Percentiles rank a stretch among this genome's conserved stretches.
Conservation (phyloP, 148 eudicot species). For the Cornus suecica region DNA sequence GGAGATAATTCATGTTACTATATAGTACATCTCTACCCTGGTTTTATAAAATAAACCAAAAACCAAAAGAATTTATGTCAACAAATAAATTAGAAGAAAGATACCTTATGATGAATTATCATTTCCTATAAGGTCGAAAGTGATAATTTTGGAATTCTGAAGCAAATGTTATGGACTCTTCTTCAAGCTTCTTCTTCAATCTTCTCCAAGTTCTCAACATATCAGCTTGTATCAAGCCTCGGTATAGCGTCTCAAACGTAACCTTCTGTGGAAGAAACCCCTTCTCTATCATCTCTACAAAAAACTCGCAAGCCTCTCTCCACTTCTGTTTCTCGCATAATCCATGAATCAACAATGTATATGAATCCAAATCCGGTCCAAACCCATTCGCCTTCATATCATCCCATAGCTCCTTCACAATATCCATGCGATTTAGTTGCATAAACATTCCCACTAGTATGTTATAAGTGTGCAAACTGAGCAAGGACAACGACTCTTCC, state of each 20-base stretch:
- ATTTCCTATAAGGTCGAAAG: constrained; percentile 78
- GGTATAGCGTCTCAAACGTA: constrained; percentile 84
- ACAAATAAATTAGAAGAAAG: neutral
- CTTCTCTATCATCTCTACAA: constrained; percentile 92
- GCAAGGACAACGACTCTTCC: constrained; percentile 48
- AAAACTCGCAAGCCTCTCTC: constrained; percentile 74
- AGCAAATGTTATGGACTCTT: constrained; percentile 75
- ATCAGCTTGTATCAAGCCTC: constrained; percentile 82
- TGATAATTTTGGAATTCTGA: constrained; percentile 78
- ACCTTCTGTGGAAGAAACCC: constrained; percentile 85
- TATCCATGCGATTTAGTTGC: constrained; percentile 51
- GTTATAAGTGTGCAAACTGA: constrained; percentile 59
- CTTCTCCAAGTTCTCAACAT: constrained; percentile 92
- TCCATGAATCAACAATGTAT: constrained; percentile 76
- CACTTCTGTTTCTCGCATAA: constrained; percentile 76
- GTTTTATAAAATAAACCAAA: too few species aligned
- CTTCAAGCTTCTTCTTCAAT: constrained; percentile 89
- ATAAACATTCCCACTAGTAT: constrained; percentile 72
- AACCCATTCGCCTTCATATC: constrained; percentile 62
- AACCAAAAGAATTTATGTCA: too few species aligned
- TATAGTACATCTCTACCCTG: too few species aligned
- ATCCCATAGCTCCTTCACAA: constrained; percentile 73
- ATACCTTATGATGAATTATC: constrained; percentile 19
- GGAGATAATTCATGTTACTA: too few species aligned
- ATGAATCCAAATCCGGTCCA: constrained; percentile 91